Evolutionary conservation across 164 flowering plant genomes (phyloP), one percentile per base, ranked within the genome.

Genomic region (Magnolia kwangsiensis): DNA sequence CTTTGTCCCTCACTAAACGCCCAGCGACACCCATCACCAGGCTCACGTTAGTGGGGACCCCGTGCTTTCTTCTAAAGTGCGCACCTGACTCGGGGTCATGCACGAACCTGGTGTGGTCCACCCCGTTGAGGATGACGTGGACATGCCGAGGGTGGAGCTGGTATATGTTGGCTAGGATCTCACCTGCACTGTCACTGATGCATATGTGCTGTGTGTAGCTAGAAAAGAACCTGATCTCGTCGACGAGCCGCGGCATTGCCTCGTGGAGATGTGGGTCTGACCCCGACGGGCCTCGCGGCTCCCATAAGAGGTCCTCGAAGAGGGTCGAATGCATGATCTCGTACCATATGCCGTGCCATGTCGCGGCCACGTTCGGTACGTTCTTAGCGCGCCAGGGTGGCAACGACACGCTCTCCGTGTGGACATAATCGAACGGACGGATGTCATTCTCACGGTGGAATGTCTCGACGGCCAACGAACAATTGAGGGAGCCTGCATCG

Each of bases 341-440:
- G 2, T 91, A 81, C 6, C 93, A 96, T 8, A 90, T 91, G 0
- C 98, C 97, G 50, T 95, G 97, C 97, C 98, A 95, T 0, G 97
- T 84, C 1, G 87, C 96, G 0, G 88, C 97, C 1, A 95, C 89
- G 67, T 93, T 90, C 0, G 90, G 78, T 49, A 91, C 74, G 0
- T 82, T 19, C 0, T 83, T 85, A 2, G 97, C 97, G 14, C 86
- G 64, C 89, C 90, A 89, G 58, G 88, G 87, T 59, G 98, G 96
- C 13, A 95, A 83, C 3, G 98, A 91, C 8, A 95, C 96, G 78
- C 98, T 95, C 73, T 92, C 98, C 0, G 97, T 85, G 76, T 95
- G 98, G n/a, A 95, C 86, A 21, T 89, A 94, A 58, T 92, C 97
- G 74, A 95, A 92, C 1, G 88, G 85, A 27, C 77, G 73, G 0